Evolutionary conservation across 371 early-diverging fungal genomes (phyloP).

Genomic region (Coemansia sp.): DNA sequence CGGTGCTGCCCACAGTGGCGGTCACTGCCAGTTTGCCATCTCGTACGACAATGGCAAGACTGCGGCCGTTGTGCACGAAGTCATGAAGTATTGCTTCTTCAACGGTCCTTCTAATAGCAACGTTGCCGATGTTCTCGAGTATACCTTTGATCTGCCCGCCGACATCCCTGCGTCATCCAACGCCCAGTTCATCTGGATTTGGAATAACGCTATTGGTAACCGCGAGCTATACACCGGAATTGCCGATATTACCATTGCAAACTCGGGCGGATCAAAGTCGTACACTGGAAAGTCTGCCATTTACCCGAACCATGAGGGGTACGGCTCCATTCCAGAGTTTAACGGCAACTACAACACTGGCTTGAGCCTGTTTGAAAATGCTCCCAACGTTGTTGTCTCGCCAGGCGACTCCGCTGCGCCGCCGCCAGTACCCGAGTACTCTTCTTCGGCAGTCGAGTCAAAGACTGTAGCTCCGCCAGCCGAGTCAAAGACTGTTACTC

Average conservation of each 20-base stretch:
- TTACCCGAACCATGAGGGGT: background rate
- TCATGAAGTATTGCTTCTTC: constrained; percentile 54
- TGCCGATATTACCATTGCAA: constrained; percentile 59
- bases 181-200: constrained; percentile 65
- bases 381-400: too few relatives aligned
- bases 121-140: constrained; percentile 19
- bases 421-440: too few relatives aligned
- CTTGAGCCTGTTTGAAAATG: background rate
- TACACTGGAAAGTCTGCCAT: constrained; percentile 18
- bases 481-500: background rate
- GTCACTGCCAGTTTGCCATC: constrained; percentile 61
- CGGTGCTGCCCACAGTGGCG: constrained; percentile 59
- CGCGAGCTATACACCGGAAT: constrained; percentile 71
- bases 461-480: background rate
- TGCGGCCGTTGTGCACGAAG: constrained; percentile 60
- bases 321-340: constrained; percentile 2
- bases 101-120: constrained; percentile 12
- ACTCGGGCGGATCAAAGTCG: constrained; percentile 18
- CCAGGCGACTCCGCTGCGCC: too few relatives aligned
- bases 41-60: constrained; percentile 63
- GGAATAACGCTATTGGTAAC: constrained; percentile 66
- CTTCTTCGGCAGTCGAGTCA: too few relatives aligned
- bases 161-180: constrained; percentile 55
- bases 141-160: constrained; percentile 58
- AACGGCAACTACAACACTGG: constrained; percentile 13